Evolutionary conservation across 352 stramenopile genomes (phyloP).

Genomic region (Globisporangium abappressorium): DNA sequence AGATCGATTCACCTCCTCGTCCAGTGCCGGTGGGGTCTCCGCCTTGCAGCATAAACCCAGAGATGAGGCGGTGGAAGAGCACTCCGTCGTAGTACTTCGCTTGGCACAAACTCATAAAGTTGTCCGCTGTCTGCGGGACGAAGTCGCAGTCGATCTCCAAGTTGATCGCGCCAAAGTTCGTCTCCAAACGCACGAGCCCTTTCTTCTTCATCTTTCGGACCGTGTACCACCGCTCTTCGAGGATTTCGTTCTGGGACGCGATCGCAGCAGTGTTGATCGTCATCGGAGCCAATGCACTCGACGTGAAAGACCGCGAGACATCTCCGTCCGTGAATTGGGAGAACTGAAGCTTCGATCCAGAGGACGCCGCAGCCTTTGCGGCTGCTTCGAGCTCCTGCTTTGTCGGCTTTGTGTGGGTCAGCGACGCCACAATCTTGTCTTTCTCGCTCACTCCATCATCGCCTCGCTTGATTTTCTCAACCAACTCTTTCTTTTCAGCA

Average conservation of each 20-base stretch:
- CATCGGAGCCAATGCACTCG: slow-evolving; percentile 82
- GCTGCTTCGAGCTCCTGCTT: slow-evolving; percentile 16
- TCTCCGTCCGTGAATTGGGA: slow-evolving; percentile 89
- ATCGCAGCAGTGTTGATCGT: slow-evolving; percentile 52
- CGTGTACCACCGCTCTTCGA: slow-evolving; percentile 81
- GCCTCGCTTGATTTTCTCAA: slow-evolving; percentile 57
- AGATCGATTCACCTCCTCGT: slow-evolving; percentile 92
- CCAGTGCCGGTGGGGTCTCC: slow-evolving; percentile 95
- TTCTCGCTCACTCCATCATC: slow-evolving; percentile 63
- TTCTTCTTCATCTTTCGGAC: slow-evolving; percentile 94
- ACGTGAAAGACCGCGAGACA: slow-evolving; percentile 94
- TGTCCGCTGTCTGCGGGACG: slow-evolving; percentile 93
- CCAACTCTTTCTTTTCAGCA: slow-evolving; percentile 58
- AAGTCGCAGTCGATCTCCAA: slow-evolving; percentile 97
- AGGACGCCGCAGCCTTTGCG: slow-evolving; percentile 6
- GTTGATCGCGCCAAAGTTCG: slow-evolving; percentile 93
- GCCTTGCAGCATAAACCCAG: slow-evolving; percentile 96
- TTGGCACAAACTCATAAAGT: slow-evolving; percentile 95
- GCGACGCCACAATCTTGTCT: slow-evolving; percentile 70
- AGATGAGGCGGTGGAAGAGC: slow-evolving; percentile 96
- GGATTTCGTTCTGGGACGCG: slow-evolving; percentile 55
- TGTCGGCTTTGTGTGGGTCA: slow-evolving; percentile 52
- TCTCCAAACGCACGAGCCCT: slow-evolving; percentile 95
- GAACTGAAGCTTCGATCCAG: slow-evolving; percentile 43
- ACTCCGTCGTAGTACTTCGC: slow-evolving; percentile 93